These are phyloP conservation scores for Metarhizium brunneum DNA, from an alignment of 2,329 filamentous ascomycete species.

Conservation along the genomic window DNA sequence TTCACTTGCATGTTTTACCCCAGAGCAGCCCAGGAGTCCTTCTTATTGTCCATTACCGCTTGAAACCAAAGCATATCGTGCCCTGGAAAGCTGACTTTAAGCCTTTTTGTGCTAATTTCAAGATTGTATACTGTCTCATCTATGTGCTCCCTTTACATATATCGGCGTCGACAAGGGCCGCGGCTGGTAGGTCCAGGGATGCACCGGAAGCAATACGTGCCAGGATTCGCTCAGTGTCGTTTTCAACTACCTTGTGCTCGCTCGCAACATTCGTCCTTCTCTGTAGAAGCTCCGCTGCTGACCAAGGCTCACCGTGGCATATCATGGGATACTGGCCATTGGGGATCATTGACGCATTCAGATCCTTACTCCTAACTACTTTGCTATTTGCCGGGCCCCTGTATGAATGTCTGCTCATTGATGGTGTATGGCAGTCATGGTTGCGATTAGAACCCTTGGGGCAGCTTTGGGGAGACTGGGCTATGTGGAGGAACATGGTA, in stretches of 20 bases:
- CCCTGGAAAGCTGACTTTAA: not conserved
- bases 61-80: not conserved
- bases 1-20: not conserved
- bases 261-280: constrained; percentile 59
- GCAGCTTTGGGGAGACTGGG: constrained; percentile 63
- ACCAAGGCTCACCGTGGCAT: constrained; percentile 34
- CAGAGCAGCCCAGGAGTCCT: not conserved
- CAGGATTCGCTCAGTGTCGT: constrained; percentile 68
- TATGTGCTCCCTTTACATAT: constrained; percentile 92
- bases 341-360: constrained; percentile 52
- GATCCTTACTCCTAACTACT: constrained; percentile 59
- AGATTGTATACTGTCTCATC: constrained; percentile 71
- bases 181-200: constrained; percentile 70
- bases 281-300: not conserved
- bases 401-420: constrained; percentile 67
- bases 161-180: constrained; percentile 69
- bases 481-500: constrained; percentile 77
- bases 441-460: constrained; percentile 42
- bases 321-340: constrained; percentile 76
- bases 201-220: constrained; percentile 82
- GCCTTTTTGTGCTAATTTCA: not conserved
- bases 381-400: constrained; percentile 78
- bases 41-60: no score
- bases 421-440: constrained; percentile 62
- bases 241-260: constrained; percentile 64